Evolutionary conservation across 2,329 filamentous ascomycete species (phyloP).

Genomic region (Rasamsonia emersonii): DNA sequence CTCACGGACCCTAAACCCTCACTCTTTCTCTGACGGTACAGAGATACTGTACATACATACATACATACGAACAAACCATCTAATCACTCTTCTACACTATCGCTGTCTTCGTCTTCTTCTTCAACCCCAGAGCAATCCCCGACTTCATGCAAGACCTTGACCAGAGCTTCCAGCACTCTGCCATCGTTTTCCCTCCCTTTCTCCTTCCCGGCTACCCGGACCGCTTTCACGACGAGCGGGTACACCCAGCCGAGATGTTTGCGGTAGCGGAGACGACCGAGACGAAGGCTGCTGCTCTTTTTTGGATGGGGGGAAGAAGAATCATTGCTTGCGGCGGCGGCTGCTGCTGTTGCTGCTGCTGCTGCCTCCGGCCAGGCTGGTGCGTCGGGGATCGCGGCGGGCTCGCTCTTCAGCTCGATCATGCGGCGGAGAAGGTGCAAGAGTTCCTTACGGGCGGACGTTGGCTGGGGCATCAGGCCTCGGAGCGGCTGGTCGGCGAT

Average conservation of each 20-base stretch:
- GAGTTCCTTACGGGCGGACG: conserved; percentile 71
- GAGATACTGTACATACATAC: conserved; percentile 1
- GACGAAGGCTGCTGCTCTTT: not conserved
- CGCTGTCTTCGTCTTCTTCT: conserved; percentile 8
- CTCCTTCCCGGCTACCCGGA: conserved; percentile 33
- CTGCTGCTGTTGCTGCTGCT: conserved; percentile 44
- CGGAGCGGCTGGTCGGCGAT: conserved; percentile 85
- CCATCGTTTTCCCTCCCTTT: conserved; percentile 30
- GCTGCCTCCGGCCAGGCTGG: conserved; percentile 27
- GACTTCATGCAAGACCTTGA: conserved; percentile 54
- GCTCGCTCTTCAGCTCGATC: conserved; percentile 59
- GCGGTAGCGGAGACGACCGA: conserved; percentile 36
- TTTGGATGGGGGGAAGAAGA: too few relatives aligned
- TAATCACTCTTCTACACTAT: conserved; percentile 9
- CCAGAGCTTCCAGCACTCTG: conserved; percentile 41
- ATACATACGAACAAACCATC: not conserved
- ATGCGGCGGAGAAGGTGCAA: conserved; percentile 61
- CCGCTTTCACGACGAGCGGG: conserved; percentile 49
- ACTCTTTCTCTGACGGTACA: too few relatives aligned
- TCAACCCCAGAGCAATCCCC: conserved; percentile 29
- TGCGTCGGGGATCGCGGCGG: conserved; percentile 55
- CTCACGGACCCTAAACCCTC: not conserved
- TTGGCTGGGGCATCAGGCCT: conserved; percentile 79
- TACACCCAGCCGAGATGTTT: conserved; percentile 77
- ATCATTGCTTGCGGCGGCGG: too few relatives aligned